Base-by-base conservation (phyloP, 2,329 filamentous ascomycete species). In the Colletotrichum gigasporum region DNA sequence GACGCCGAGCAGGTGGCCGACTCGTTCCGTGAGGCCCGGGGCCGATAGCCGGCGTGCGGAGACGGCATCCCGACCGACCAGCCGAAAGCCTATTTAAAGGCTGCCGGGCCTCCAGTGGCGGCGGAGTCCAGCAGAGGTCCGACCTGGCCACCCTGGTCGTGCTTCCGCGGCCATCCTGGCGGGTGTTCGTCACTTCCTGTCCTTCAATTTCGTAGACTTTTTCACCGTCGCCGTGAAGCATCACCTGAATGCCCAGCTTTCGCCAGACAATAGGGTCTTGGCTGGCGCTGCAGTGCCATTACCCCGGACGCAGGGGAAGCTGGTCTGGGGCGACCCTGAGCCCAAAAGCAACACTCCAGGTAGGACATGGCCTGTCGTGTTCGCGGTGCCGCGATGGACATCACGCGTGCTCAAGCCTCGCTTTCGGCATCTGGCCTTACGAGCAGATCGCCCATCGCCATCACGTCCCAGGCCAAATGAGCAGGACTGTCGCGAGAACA, bases 21-120 rank as follows among this genome's bases (percentile, higher is more conserved):
- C 16, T 22, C 20, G 12, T 48, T 5, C 34, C 26, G 52, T 24
- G 7, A 7, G 28, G 8, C 9, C 16, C 44, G 30, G 22, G 22
- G 30, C 54, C 54, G 54, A 60, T 30, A 61, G 34, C 61, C 61
- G 48, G 42, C 41, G 14, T 50, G 56, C 48, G 56, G 62, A 32
- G 62, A 45, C 56, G 48, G 48, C 42, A 42, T 50, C 48, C 61
- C 41, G 39, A 47, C 61, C 61, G 61, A 61, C 34, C 18, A 26
- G 5, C 47, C 61, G 48, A 54, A 45, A 16, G 26, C 26, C 34
- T 14, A 41, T 12, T 18, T 10, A 12, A 9, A 18, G 22, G 45
- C 35, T 20, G 22, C 20, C 42, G 55, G 47, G 11, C 20, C 11
- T 12, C 28, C 60, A 26, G 54, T 41, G 45, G 39, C 37, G 32